Evolutionary conservation across 306 rosid species (phyloP), one percentile per base, ranked within the genome.

Genomic region (Prunus armeniaca): DNA sequence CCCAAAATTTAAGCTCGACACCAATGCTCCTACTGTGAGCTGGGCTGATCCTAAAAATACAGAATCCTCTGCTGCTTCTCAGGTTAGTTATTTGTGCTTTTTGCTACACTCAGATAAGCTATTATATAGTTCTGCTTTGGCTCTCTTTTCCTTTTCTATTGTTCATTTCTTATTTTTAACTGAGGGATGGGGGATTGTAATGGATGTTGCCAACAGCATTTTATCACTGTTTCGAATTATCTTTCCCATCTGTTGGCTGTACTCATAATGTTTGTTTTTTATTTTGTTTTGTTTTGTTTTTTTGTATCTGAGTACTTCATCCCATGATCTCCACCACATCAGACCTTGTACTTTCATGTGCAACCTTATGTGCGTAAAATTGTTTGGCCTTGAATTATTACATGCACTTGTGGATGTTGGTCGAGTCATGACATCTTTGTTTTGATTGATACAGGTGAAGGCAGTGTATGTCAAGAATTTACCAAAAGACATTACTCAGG

Each of bases 11-110:
- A 88, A 86, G 82, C 92, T 91, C 9, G 89, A 82, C 55, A 71
- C 18, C 61, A 91, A 80, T 82, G 82, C 87, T 65, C 94, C 94
- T 78, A 89, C 89, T 12, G 91, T 89, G 70, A 85, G 87, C 67
- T 91, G 97, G 97, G 91, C 91, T 67, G 91, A 91, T 79, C 92
- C 92, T 61, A 89, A 75, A 78, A 89, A 86, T 86, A 46, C 86
- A 27, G 97, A 87, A 54, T 87, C 91, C 57, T 79, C 90, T 52
- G 78, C 89, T 66, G 72, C 84, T 28, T 80, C 88, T 61, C 97
- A 89, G 91, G 94, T 91, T 32, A 69, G 82, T 62, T 41, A 32
- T 52, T 54, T 17, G 18, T 68, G 73, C 34, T 7, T 22, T 24
- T 72, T 52, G 51, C 38, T 25, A 9, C 65, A 73, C 28, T 56